phyloP scores from a whole-genome alignment of 176 grass and related monocot species.

The Carex cristatella region DNA sequence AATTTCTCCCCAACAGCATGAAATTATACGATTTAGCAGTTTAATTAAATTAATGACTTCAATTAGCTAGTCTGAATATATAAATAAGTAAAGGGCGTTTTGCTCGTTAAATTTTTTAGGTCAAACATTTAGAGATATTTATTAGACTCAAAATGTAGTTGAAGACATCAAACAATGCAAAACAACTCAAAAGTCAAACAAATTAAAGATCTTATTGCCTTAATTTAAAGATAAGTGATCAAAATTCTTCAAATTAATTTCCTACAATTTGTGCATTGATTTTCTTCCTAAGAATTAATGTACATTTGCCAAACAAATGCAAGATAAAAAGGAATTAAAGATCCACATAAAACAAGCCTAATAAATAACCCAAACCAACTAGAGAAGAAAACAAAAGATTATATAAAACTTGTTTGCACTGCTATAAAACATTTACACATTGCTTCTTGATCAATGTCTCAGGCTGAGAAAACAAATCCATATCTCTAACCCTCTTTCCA shows the following conservation, averaged over 20 bases:
- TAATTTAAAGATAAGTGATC: not conserved
- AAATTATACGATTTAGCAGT: not conserved
- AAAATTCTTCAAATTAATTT: not conserved
- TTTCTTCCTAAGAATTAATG: slow-evolving; percentile 4
- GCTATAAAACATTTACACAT: not conserved
- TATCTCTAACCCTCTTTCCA: slow-evolving; percentile 24
- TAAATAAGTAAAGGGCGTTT: not conserved
- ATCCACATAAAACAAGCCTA: not conserved
- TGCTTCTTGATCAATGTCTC: slow-evolving; percentile 13
- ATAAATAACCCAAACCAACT: not conserved
- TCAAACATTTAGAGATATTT: not conserved
- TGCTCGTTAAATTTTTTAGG: not conserved
- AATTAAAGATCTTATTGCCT: not conserved
- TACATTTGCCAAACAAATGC: slow-evolving; percentile 23
- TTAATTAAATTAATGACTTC: not conserved
- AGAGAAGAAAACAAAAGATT: not conserved
- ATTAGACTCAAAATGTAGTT: not conserved
- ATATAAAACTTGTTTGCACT: not conserved
- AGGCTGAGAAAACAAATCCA: slow-evolving; percentile 8
- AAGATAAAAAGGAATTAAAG: not conserved
- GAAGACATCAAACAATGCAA: not conserved
- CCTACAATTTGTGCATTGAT: not conserved
- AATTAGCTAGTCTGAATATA: not conserved
- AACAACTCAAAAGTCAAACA: not conserved
- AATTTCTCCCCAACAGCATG: not conserved